Conservation (phyloP, 1,284 basidiomycete species). For the Takashimella koratensis region DNA sequence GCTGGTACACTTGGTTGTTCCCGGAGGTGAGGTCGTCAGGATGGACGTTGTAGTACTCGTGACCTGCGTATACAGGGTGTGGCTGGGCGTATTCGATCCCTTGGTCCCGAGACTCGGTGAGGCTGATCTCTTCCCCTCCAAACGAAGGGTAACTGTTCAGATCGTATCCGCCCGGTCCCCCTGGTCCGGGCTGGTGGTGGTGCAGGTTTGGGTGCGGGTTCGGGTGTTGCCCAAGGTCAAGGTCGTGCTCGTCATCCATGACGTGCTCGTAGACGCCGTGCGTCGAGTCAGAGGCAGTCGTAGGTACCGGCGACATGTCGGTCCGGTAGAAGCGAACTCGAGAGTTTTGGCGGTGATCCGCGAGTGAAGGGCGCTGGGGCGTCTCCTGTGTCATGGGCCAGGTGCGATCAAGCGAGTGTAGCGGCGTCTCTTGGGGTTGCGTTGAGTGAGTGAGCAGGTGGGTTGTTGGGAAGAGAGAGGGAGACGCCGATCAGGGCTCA, state of each 20-base stretch:
- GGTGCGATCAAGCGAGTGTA: no score
- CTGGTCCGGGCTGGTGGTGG: not conserved
- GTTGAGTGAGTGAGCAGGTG: not conserved
- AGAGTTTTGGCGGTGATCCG: conserved; percentile 15
- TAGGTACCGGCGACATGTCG: conserved; percentile 18
- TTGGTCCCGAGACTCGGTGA: not conserved
- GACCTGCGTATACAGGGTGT: no score
- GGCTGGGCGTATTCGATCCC: not conserved
- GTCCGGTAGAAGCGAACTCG: conserved; percentile 27
- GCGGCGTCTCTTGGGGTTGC: not conserved
- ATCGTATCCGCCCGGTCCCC: not conserved
- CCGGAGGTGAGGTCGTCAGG: not conserved
- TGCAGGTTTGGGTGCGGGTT: not conserved
- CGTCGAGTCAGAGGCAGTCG: conserved; percentile 15
- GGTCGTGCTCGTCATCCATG: conserved; percentile 7
- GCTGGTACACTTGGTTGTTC: not conserved
- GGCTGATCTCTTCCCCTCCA: not conserved
- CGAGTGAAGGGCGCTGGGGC: not conserved
- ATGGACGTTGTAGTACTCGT: not conserved
- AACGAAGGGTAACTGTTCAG: conserved; percentile 1
- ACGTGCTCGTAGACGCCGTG: conserved; percentile 1
- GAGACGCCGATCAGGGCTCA: not conserved
- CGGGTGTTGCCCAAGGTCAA: conserved; percentile 1
- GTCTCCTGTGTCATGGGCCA: no score
- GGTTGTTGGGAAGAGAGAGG: not conserved